Percentiles rank a stretch among this genome's conserved stretches.
phyloP scores from a whole-genome alignment of 345 rosid genomes.

The Citrus medica region DNA sequence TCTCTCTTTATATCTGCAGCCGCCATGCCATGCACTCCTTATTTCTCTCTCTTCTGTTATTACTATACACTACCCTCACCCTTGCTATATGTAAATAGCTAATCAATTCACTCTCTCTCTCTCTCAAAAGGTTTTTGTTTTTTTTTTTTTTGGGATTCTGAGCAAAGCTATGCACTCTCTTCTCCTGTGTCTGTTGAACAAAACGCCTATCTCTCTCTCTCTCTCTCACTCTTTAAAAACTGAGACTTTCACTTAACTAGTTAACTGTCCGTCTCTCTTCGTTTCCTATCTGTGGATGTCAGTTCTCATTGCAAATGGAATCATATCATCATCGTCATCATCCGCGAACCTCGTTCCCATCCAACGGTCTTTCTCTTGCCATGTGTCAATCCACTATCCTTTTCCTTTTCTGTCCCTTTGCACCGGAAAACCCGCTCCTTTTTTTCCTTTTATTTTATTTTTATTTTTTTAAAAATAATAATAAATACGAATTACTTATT shows the following conservation, averaged over 20 bases:
- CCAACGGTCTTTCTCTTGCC: constrained; percentile 14
- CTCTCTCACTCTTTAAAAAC: constrained; percentile 8
- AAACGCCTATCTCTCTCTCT: constrained; percentile 19
- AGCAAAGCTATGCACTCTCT: constrained; percentile 14
- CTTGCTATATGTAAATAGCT: no score
- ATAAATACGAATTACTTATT: neutral
- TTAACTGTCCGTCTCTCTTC: constrained; percentile 12
- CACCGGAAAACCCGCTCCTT: constrained; percentile 52
- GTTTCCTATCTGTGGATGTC: constrained; percentile 6
- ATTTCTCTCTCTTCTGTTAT: no score
- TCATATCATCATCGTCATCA: constrained; percentile 1
- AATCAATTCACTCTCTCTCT: constrained; percentile 21
- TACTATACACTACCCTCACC: no score
- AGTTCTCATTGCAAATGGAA: constrained; percentile 16
- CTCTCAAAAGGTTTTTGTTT: neutral
- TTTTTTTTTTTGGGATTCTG: constrained; percentile 9
- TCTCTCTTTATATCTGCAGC: constrained; percentile 53
- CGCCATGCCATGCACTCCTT: constrained; percentile 39
- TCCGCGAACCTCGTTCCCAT: constrained; percentile 21
- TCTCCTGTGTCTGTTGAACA: constrained; percentile 22
- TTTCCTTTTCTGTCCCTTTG: constrained; percentile 23
- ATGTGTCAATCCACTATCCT: constrained; percentile 28
- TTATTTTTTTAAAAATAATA: no score
- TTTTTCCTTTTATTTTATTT: neutral
- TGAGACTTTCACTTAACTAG: constrained; percentile 5